These are phyloP conservation scores for Ilyonectria robusta DNA, from an alignment of 2,329 filamentous ascomycete species.

Conservation along the genomic window DNA sequence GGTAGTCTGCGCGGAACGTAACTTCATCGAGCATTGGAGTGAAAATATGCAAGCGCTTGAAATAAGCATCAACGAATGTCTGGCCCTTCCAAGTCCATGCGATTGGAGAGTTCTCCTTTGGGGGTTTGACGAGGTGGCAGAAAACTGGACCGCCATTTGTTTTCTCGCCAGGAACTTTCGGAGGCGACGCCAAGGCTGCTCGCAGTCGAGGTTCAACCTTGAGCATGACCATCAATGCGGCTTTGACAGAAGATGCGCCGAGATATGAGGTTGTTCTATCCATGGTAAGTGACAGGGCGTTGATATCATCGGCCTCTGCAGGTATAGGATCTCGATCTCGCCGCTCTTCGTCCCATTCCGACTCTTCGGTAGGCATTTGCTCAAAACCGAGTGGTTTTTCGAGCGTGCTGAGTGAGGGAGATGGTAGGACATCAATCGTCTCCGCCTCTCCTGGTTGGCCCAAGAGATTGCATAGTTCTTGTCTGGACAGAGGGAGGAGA, in stretches of 20 bases:
- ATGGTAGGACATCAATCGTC: not conserved
- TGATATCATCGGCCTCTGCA: conserved; percentile 40
- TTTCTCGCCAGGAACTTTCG: conserved; percentile 61
- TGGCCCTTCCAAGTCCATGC: conserved; percentile 76
- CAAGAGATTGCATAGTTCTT: conserved; percentile 4
- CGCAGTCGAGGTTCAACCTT: conserved; percentile 65
- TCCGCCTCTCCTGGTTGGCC: not conserved
- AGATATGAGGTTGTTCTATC: conserved; percentile 76
- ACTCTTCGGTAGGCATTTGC: conserved; percentile 13
- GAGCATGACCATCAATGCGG: conserved; percentile 79
- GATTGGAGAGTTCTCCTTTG: conserved; percentile 64
- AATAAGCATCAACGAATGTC: conserved; percentile 80
- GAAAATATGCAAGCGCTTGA: conserved; percentile 79
- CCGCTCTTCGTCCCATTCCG: conserved; percentile 22
- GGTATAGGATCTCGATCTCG: conserved; percentile 7
- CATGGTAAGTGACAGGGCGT: conserved; percentile 71
- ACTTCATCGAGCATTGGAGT: conserved; percentile 81
- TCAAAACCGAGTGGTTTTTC: not conserved
- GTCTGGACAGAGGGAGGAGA: conserved; percentile 14
- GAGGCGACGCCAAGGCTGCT: conserved; percentile 60
- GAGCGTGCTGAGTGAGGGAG: not conserved
- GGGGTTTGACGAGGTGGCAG: conserved; percentile 57
- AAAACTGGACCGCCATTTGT: conserved; percentile 61
- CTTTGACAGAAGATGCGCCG: conserved; percentile 81
- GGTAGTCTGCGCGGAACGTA: conserved; percentile 64